These are phyloP conservation scores for Aureobasidium pullulans DNA, from an alignment of 2,329 filamentous ascomycete species.

Conservation along the genomic window DNA sequence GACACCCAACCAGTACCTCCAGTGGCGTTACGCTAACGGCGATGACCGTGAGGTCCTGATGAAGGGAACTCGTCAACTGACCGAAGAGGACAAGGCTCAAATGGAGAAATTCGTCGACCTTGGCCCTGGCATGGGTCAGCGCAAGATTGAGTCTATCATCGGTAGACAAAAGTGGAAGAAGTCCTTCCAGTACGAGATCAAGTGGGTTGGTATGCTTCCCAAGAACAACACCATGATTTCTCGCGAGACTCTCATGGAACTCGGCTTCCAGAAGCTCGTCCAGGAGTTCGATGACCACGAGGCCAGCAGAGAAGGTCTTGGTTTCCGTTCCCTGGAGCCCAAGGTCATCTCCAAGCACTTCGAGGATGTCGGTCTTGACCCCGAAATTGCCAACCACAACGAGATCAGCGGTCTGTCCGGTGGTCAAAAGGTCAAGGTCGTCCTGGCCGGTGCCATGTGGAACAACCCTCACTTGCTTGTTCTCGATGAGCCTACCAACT, in stretches of 20 bases:
- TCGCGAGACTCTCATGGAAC: slow-evolving; percentile 78
- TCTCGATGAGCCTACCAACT: slow-evolving; percentile 97
- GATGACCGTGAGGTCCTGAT: slow-evolving; percentile 95
- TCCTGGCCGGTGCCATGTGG: slow-evolving; percentile 65
- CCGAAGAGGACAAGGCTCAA: slow-evolving; percentile 74
- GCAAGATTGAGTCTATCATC: slow-evolving; percentile 79
- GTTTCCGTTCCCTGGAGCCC: slow-evolving; percentile 87
- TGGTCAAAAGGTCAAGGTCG: slow-evolving; percentile 98
- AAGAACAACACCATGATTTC: slow-evolving; percentile 92
- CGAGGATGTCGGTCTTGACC: slow-evolving; percentile 90
- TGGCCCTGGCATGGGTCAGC: slow-evolving; percentile 68
- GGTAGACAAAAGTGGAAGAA: slow-evolving; percentile 99
- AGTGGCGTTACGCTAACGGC: slow-evolving; percentile 96
- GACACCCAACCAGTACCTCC: slow-evolving; percentile 96
- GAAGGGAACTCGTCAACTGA: slow-evolving; percentile 92
- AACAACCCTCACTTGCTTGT: slow-evolving; percentile 98
- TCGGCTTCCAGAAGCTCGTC: slow-evolving; percentile 85
- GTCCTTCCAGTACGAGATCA: slow-evolving; percentile 96
- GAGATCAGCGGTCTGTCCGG: slow-evolving; percentile 93
- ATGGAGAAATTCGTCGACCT: slow-evolving; percentile 88
- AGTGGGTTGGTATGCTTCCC: slow-evolving; percentile 82
- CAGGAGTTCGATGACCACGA: slow-evolving; percentile 99
- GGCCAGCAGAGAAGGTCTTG: slow-evolving; percentile 94
- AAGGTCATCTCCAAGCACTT: slow-evolving; percentile 97
- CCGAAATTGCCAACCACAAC: slow-evolving; percentile 98